Conservation (phyloP, 1,284 basidiomycete species). For the Moniliella sp. region DNA sequence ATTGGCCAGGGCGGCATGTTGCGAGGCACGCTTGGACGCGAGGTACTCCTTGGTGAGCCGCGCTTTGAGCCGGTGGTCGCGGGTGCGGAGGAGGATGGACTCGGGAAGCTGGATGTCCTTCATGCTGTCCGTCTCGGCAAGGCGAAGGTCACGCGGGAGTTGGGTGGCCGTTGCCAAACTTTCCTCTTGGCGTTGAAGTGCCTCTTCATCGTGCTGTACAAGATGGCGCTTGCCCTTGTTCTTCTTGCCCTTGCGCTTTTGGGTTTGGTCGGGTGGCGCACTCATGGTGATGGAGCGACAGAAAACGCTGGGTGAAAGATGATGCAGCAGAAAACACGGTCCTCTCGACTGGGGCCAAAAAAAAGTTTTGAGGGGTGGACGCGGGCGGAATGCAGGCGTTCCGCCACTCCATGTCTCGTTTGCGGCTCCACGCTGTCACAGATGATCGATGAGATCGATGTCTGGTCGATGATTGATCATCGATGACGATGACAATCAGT, state of each 20-base stretch:
- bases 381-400: too few relatives aligned
- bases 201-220: conserved; percentile 1
- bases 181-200: conserved; percentile 16
- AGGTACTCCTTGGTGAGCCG: conserved; percentile 20
- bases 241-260: neutral
- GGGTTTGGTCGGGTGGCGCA: too few relatives aligned
- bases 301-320: too few relatives aligned
- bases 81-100: conserved; percentile 11
- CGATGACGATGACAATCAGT: too few relatives aligned
- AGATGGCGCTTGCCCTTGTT: neutral
- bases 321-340: too few relatives aligned
- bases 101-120: conserved; percentile 19
- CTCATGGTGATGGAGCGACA: too few relatives aligned
- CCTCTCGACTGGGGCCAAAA: too few relatives aligned
- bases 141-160: conserved; percentile 19
- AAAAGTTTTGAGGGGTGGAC: too few relatives aligned
- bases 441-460: too few relatives aligned
- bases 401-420: too few relatives aligned
- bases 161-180: conserved; percentile 19
- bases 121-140: conserved; percentile 11
- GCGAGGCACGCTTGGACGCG: conserved; percentile 16
- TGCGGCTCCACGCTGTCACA: too few relatives aligned
- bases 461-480: too few relatives aligned
- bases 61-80: conserved; percentile 30
- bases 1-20: conserved; percentile 22